Percentiles rank a stretch among this genome's conserved stretches.
Evolutionary conservation across 192 early-diverging fungal genomes (phyloP).

Genomic region (Rhizoclosmatium globosum): DNA sequence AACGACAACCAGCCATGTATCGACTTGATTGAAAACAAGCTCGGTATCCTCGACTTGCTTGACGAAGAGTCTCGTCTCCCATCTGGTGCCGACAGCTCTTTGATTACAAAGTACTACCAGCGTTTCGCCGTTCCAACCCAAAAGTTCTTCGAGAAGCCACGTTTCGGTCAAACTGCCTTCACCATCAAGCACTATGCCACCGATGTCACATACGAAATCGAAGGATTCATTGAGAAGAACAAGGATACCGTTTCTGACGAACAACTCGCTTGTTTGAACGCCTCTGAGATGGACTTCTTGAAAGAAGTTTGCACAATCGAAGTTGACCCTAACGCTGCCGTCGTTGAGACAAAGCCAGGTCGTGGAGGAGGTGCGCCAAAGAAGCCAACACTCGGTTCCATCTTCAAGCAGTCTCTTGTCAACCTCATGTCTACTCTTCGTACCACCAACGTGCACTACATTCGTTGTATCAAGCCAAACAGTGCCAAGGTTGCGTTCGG

Average conservation of each 20-base stretch:
- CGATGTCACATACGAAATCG: conserved; percentile 93
- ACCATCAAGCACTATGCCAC: conserved; percentile 96
- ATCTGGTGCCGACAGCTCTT: conserved; percentile 83
- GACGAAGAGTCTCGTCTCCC: conserved; percentile 94
- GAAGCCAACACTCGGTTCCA: conserved; percentile 88
- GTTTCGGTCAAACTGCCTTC: conserved; percentile 88
- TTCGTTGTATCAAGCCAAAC: conserved; percentile 98
- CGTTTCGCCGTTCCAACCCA: conserved; percentile 73
- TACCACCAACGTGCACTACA: conserved; percentile 87
- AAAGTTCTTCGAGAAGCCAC: conserved; percentile 89
- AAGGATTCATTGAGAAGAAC: conserved; percentile 98
- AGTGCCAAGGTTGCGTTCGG: conserved; percentile 86
- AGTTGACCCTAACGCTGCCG: conserved; percentile 66
- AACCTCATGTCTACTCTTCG: conserved; percentile 91
- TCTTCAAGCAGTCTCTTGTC: conserved; percentile 78
- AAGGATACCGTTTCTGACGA: conserved; percentile 96
- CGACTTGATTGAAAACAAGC: conserved; percentile 95
- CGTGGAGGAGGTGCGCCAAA: conserved; percentile 59
- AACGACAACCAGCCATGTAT: conserved; percentile 99
- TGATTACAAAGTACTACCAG: conserved; percentile 90
- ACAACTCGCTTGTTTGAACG: conserved; percentile 72
- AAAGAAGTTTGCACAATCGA: conserved; percentile 76
- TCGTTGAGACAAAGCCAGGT: conserved; percentile 35
- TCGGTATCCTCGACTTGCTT: conserved; percentile 93
- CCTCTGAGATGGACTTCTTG: conserved; percentile 76